Evolutionary conservation across 106 monocot species (phyloP).

Genomic region (Cymbidium sinense): DNA sequence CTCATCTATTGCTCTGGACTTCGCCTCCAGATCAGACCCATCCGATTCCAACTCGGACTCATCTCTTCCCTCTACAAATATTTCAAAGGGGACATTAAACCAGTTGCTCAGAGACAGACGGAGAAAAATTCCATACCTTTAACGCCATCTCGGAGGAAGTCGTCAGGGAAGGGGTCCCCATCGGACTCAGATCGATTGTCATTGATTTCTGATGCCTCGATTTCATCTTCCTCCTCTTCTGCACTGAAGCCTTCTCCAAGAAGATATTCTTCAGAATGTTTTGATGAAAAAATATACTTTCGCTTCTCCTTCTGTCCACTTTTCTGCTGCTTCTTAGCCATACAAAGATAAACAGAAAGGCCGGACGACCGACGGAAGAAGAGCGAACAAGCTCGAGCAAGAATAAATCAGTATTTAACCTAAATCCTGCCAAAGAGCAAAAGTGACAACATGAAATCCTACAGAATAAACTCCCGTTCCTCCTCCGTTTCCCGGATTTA

Average conservation of each 20-base stretch:
- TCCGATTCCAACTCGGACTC: slow-evolving; percentile 56
- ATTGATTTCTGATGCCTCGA: background rate
- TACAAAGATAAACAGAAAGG: background rate
- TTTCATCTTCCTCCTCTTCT: slow-evolving; percentile 9
- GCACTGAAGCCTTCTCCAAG: background rate
- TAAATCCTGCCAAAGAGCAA: too few relatives aligned
- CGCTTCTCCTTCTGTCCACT: slow-evolving; percentile 11
- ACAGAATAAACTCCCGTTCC: too few relatives aligned
- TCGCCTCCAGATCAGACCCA: slow-evolving; percentile 58
- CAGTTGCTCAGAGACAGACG: background rate
- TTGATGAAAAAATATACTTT: background rate
- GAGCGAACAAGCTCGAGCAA: too few relatives aligned
- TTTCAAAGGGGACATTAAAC: background rate
- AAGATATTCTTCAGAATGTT: background rate
- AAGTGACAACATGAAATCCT: too few relatives aligned
- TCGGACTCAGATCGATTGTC: slow-evolving; percentile 26
- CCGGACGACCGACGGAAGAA: too few relatives aligned
- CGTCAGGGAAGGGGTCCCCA: slow-evolving; percentile 60
- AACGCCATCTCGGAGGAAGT: slow-evolving; percentile 59
- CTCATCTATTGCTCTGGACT: slow-evolving; percentile 66
- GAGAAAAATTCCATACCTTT: slow-evolving; percentile 20
- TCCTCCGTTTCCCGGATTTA: too few relatives aligned
- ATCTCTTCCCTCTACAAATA: slow-evolving; percentile 19
- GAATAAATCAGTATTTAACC: too few relatives aligned
- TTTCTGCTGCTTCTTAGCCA: slow-evolving; percentile 6